Percentiles rank a stretch among this genome's conserved stretches.
Conservation (phyloP, 306 rosid species). For the Inga oerstediana region DNA sequence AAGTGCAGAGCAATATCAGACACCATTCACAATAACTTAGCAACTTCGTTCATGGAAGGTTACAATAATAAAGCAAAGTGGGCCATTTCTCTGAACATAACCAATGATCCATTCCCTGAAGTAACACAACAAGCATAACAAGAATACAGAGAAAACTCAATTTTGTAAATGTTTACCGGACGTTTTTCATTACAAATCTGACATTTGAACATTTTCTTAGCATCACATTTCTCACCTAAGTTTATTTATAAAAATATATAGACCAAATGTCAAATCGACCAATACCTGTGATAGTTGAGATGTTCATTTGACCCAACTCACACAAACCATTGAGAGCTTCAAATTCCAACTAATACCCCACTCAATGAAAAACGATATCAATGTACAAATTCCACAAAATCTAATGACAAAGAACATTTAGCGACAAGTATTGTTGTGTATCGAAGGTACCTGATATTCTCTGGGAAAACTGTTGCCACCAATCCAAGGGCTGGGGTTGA, state of each 20-base stretch:
- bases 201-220: neutral
- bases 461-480: constrained; percentile 83
- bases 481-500: constrained; percentile 60
- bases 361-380: constrained; percentile 33
- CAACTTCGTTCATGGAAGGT: neutral
- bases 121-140: constrained; percentile 1
- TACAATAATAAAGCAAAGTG: neutral
- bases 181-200: neutral
- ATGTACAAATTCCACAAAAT: constrained; percentile 29
- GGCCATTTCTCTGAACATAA: neutral
- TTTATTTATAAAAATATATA: neutral
- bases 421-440: neutral
- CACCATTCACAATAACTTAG: neutral
- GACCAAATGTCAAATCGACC: neutral
- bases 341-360: constrained; percentile 35
- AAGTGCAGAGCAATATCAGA: neutral
- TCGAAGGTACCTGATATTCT: constrained; percentile 68
- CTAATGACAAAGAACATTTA: constrained; percentile 5
- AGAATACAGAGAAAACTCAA: neutral
- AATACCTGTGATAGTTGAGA: constrained; percentile 28
- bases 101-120: constrained; percentile 18
- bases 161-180: neutral
- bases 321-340: constrained; percentile 34
- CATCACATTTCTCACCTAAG: neutral
- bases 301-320: constrained; percentile 32